Evolutionary conservation across 2,329 filamentous ascomycete genomes (phyloP), one percentile per base, ranked within the genome.

Genomic region (Fusarium concolor): DNA sequence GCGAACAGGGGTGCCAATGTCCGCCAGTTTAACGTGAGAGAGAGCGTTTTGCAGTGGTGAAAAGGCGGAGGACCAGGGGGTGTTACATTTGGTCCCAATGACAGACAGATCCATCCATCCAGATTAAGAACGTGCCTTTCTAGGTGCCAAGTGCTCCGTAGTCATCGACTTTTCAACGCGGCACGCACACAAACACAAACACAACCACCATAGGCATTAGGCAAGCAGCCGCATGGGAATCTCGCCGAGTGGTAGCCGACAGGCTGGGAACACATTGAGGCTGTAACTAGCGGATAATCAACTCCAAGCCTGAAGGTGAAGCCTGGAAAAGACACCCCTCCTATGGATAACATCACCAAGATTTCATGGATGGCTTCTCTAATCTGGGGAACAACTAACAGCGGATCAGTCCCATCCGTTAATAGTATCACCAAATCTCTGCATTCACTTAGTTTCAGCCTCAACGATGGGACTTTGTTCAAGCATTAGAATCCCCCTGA

Each of bases 1-100:
- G 22, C 3, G 29, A 45, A 33, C 65, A 17, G 41, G 68, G 65
- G 47, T 65, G 38, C 47, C 65, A 56, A 56, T 39, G 61, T 70
- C 71, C 71, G 71, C 71, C 71, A 70, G 60, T 73, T 73, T 56
- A 73, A 71, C 60, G 66, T 73, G 66, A 38, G 54, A 52, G 65
- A 70, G 64, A 56, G 56, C 47, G 41, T 41, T 62, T 65, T 71
- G 62, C 56, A 58, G 62, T 72, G 71, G 53, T 42, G 71, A 73
- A 73, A 73, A 73, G 71, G 71, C 71, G 71, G 71, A 73, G 63
- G 71, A 51, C 62, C 44, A 56, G 61, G 61, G 51, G 50, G 61
- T 15, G 49, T 35, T 35, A 31, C 33, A 35, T 44, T 20, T 31
- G 31, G 6, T 12, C 31, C 31, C 31, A 33, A 33, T 33, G 28